Evolutionary conservation across 1,139 yeast species (phyloP).

Genomic region (Yamadazyma epiphylla): DNA sequence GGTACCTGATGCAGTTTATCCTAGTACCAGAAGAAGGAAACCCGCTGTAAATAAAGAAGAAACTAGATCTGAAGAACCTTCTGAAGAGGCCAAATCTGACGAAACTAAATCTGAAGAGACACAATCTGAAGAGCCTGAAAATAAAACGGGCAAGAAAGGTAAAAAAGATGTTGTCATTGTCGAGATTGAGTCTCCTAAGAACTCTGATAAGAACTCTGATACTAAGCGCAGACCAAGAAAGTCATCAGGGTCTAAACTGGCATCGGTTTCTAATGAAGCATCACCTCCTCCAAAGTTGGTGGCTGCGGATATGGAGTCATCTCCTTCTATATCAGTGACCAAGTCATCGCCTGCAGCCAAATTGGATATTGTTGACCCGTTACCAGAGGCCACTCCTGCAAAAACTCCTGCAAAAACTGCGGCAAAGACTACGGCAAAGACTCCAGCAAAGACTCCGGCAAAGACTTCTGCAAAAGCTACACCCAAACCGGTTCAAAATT

Average conservation of each 20-base stretch:
- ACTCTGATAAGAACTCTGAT: no score
- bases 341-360: no score
- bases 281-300: neutral
- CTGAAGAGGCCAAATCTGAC: no score
- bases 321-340: no score
- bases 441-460: neutral
- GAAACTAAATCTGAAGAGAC: neutral
- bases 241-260: no score
- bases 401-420: constrained; percentile 1
- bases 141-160: neutral
- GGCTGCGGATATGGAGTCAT: neutral
- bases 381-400: constrained; percentile 1
- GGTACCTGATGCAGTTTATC: constrained; percentile 13
- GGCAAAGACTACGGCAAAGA: neutral
- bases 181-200: no score
- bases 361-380: no score
- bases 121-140: constrained; percentile 1
- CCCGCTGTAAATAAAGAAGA: no score
- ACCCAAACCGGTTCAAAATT: no score
- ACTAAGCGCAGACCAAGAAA: no score
- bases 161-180: constrained; percentile 1
- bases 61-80: no score
- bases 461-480: neutral
- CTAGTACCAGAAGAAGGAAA: constrained; percentile 3
- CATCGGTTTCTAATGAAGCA: no score